These are phyloP conservation scores for Glaciozyma martinii DNA, from an alignment of 768 basidiomycete genomes.

Conservation along the genomic window DNA sequence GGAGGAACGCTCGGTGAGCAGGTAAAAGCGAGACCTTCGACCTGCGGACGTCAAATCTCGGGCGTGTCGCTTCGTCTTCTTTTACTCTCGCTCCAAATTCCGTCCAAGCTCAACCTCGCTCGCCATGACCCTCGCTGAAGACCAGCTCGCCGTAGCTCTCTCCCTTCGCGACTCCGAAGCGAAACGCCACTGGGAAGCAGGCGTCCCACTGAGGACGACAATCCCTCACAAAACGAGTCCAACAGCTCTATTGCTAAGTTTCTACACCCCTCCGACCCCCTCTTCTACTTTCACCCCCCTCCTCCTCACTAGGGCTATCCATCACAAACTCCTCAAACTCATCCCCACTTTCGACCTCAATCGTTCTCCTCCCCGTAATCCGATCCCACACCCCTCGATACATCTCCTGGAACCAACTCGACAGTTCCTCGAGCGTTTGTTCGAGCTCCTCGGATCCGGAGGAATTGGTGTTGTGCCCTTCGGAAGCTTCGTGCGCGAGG, in stretches of 20 bases:
- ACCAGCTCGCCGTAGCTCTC: too few relatives aligned
- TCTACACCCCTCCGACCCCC: neutral
- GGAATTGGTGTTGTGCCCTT: neutral
- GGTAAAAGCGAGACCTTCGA: too few relatives aligned
- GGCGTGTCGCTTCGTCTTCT: too few relatives aligned
- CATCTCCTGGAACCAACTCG: neutral
- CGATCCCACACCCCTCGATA: neutral
- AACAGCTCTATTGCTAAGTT: neutral
- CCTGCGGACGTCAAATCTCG: too few relatives aligned
- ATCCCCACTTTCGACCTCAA: neutral
- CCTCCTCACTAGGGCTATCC: neutral
- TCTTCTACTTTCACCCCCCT: neutral
- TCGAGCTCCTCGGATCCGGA: neutral
- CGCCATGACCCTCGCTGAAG: too few relatives aligned
- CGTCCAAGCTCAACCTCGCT: too few relatives aligned
- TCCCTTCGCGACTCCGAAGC: too few relatives aligned
- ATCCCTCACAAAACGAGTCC: neutral
- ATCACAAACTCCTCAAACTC: neutral
- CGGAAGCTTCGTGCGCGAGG: constrained; percentile 37
- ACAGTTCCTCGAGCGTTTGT: constrained; percentile 1
- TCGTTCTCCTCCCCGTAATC: neutral
- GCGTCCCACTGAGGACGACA: too few relatives aligned
- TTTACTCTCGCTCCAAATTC: too few relatives aligned
- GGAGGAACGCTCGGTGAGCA: too few relatives aligned
- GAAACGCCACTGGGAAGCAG: too few relatives aligned